phyloP scores from a whole-genome alignment of 306 rosid genomes.

The Medicago ruthenica region DNA sequence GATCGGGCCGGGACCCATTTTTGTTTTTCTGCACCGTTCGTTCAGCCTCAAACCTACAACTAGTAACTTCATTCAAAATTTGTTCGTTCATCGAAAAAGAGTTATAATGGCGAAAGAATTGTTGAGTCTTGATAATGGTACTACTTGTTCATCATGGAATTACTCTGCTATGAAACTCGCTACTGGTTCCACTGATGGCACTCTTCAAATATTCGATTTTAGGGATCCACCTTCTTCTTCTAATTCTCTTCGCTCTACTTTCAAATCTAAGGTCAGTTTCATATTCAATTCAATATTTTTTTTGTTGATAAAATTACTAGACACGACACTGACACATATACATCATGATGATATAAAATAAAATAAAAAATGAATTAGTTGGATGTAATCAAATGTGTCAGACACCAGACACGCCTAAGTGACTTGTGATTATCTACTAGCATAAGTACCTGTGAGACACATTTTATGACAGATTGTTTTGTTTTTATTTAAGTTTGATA shows the following conservation, averaged over 20 bases:
- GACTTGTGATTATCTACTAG: not conserved
- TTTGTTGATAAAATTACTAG: not conserved
- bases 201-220: conserved; percentile 73
- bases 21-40: no score
- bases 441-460: not conserved
- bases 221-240: conserved; percentile 57
- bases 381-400: no score
- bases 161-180: conserved; percentile 66
- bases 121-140: conserved; percentile 65
- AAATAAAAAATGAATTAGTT: no score
- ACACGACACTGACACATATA: no score
- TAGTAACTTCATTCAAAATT: no score
- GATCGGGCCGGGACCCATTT: no score
- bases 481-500: no score
- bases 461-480: no score
- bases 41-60: no score
- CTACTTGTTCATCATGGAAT: conserved; percentile 84
- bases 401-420: not conserved
- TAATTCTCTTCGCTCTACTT: conserved; percentile 57
- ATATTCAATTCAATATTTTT: not conserved
- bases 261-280: conserved; percentile 57
- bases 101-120: conserved; percentile 67
- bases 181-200: conserved; percentile 72
- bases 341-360: no score
- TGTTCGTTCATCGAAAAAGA: no score